These are phyloP conservation scores for Panaeolus cyanescens DNA, from an alignment of 768 basidiomycete genomes.

Conservation along the genomic window DNA sequence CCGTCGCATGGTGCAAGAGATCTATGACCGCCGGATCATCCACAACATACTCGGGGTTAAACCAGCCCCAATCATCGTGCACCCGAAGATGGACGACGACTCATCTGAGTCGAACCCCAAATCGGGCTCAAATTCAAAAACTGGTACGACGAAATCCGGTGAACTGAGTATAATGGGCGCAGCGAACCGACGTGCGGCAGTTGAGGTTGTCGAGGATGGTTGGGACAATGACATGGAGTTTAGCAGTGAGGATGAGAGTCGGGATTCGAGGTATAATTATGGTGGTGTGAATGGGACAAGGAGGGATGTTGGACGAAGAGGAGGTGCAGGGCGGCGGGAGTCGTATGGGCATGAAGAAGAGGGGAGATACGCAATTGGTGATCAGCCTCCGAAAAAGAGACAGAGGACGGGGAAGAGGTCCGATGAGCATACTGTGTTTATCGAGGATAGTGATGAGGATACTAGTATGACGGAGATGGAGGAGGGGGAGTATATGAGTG, in stretches of 20 bases:
- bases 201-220: slow-evolving; percentile 8
- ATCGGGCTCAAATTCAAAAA: background rate
- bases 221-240: slow-evolving; percentile 9
- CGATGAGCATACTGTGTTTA: slow-evolving; percentile 48
- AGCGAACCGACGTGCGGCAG: background rate
- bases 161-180: background rate
- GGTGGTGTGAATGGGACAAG: background rate
- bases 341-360: slow-evolving; percentile 40
- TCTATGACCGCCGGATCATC: slow-evolving; percentile 60
- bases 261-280: background rate
- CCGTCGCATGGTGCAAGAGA: slow-evolving; percentile 65
- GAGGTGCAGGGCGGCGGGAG: background rate
- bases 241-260: slow-evolving; percentile 17
- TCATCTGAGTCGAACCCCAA: background rate
- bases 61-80: slow-evolving; percentile 19
- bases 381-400: slow-evolving; percentile 49
- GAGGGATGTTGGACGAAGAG: background rate
- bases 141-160: background rate
- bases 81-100: background rate
- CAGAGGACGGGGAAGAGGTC: slow-evolving; percentile 40
- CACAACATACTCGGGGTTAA: slow-evolving; percentile 59
- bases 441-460: slow-evolving; percentile 47
- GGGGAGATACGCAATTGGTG: slow-evolving; percentile 58
- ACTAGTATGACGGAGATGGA: slow-evolving; percentile 20
- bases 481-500: slow-evolving; percentile 19